A percentile compares a stretch with the other conserved stretches of the same genome.
These are phyloP conservation scores for Rosa multiflora DNA, from an alignment of 306 rosid genomes.

Conservation along the genomic window DNA sequence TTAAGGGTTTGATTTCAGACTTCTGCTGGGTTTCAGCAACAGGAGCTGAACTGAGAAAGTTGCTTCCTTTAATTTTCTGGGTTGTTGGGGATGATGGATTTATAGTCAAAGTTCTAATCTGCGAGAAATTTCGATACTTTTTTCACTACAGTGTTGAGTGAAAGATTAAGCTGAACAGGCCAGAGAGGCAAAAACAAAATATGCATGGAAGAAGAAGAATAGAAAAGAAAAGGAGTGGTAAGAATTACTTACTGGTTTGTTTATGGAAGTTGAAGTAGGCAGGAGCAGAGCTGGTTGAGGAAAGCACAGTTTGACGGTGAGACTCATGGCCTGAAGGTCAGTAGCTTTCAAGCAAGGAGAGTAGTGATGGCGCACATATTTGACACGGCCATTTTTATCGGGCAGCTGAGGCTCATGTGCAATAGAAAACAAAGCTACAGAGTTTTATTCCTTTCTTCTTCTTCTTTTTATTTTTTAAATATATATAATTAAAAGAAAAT, in stretches of 20 bases:
- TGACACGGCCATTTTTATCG: too few relatives aligned
- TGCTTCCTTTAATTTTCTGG: not conserved
- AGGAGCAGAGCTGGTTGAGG: not conserved
- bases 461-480: too few relatives aligned
- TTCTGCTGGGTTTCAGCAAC: not conserved
- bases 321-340: not conserved
- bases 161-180: too few relatives aligned
- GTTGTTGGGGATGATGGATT: not conserved
- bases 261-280: not conserved
- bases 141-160: not conserved
- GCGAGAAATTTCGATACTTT: not conserved
- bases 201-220: not conserved
- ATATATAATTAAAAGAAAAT: too few relatives aligned
- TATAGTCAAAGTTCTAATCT: not conserved
- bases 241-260: not conserved
- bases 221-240: not conserved
- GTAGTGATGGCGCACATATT: not conserved
- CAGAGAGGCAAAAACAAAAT: not conserved
- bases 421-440: too few relatives aligned
- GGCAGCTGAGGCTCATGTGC: too few relatives aligned
- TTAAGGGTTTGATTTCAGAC: not conserved
- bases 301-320: not conserved
- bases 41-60: not conserved
- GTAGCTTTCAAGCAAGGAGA: not conserved
- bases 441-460: too few relatives aligned